These are phyloP conservation scores for Colletotrichum paranaense DNA, from an alignment of 2,329 filamentous ascomycete genomes.

Conservation along the genomic window DNA sequence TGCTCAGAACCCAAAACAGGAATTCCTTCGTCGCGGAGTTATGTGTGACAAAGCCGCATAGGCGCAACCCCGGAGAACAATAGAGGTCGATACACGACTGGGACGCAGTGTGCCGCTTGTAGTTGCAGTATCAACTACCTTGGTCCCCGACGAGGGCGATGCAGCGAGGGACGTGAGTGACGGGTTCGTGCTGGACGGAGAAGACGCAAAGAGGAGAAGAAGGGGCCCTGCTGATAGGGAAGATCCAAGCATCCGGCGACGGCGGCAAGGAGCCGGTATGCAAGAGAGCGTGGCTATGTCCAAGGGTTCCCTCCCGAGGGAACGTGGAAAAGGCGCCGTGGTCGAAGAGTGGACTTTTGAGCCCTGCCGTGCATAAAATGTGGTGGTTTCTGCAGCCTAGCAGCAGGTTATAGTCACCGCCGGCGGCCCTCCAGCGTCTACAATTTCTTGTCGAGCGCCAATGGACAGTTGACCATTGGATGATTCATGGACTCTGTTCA, in stretches of 20 bases:
- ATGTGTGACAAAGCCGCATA: slow-evolving; percentile 18
- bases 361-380: slow-evolving; percentile 15
- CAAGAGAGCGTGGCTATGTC: slow-evolving; percentile 31
- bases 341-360: slow-evolving; percentile 9
- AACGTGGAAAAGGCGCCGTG: not conserved
- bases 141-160: not conserved
- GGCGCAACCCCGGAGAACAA: not conserved
- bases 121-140: slow-evolving; percentile 10
- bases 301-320: slow-evolving; percentile 27
- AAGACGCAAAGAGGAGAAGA: slow-evolving; percentile 1
- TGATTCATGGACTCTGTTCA: slow-evolving; percentile 1
- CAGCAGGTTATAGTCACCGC: not conserved
- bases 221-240: slow-evolving; percentile 4
- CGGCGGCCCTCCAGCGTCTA: not conserved
- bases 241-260: slow-evolving; percentile 29
- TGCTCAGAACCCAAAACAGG: slow-evolving; percentile 4
- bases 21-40: not conserved
- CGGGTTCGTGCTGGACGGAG: slow-evolving; percentile 8
- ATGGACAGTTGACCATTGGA: not conserved
- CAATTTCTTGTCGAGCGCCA: not conserved
- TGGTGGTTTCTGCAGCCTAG: slow-evolving; percentile 1
- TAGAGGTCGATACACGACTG: slow-evolving; percentile 9
- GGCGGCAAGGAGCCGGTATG: slow-evolving; percentile 28
- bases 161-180: slow-evolving; percentile 14
- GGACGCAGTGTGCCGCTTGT: slow-evolving; percentile 13